A percentile compares a stretch with the other conserved stretches of the same genome.
Conservation (phyloP, 192 early-diverging fungal species). For the Piromyces sp. region DNA sequence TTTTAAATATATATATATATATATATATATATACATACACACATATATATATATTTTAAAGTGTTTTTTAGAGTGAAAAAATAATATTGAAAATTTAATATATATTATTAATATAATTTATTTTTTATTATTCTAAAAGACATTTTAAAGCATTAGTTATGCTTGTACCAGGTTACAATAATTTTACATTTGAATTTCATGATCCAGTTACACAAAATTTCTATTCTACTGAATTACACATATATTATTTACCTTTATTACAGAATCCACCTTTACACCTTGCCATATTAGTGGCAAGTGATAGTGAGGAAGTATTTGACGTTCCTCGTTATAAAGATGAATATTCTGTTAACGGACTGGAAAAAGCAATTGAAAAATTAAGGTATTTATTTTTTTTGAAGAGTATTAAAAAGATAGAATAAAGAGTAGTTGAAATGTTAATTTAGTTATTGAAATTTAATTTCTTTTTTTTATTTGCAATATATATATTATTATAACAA, state of each 20-base stretch:
- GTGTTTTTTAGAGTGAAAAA: no score
- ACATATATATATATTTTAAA: no score
- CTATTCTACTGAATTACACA: background rate
- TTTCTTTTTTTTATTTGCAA: no score
- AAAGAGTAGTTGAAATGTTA: no score
- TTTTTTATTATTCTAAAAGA: background rate
- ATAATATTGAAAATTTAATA: no score
- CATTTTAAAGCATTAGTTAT: background rate
- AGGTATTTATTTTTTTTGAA: no score
- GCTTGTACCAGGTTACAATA: background rate
- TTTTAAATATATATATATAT: no score
- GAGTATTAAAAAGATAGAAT: no score
- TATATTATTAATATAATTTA: background rate
- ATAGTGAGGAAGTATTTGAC: slow-evolving; percentile 38
- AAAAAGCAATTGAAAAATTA: slow-evolving; percentile 30
- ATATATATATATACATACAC: no score
- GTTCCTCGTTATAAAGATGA: slow-evolving; percentile 29
- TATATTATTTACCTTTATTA: background rate
- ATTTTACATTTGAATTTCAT: background rate
- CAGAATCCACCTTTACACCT: slow-evolving; percentile 33
- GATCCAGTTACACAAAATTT: background rate
- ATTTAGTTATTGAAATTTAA: no score
- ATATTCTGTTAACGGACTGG: slow-evolving; percentile 18
- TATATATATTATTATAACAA: no score
- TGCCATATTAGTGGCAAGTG: slow-evolving; percentile 31